Evolutionary conservation across 2,329 filamentous ascomycete species (phyloP), one percentile per base, ranked within the genome.

Genomic region (Chalara sp.): DNA sequence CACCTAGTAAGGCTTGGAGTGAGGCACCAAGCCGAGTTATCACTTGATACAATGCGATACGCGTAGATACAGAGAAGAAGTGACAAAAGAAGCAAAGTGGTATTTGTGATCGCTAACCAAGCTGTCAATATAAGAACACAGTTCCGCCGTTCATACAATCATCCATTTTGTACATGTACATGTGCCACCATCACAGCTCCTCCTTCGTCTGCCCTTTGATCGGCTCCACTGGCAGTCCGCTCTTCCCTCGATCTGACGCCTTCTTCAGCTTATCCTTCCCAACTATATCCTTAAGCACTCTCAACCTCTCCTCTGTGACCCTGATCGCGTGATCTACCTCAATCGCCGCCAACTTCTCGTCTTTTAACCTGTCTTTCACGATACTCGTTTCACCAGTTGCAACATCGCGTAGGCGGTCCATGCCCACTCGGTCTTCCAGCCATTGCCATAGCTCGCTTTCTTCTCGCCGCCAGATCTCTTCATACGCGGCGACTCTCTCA

Each of bases 271-370:
- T 35, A 13, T 54, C 56, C 58, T 58, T 63, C 51, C 80, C 78
- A 47, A 92, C 76, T 32, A 89, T 86, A 41, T 79, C 77, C 68
- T 91, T 91, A 55, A 99, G 70, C 41, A 86, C 80, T 50, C 79
- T 77, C 32, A 99, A 71, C 63, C 88, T 86, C 72, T 96, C 86
- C 65, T 96, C 89, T 3, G 92, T 96, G 32, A 95, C 57, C 32
- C 80, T 76, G 51, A 67, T 66, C 4, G 63, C 63, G 44, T 56
- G 56, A 45, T 66, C 63, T n/a, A 66, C 51, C 32, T 65, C 61
- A 21, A 58, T 43, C 31, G 57, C 59, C 6, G 59, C 56, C 57
- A 65, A 63, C 31, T 56, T 61, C 47, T 63, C 62, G 8, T 57
- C 55, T 40, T 52, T 57, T 2, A 63, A 41, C 45, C 51, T 59